Evolutionary conservation across 176 grass and related monocot genomes (phyloP).

Genomic region (Oryza officinalis): DNA sequence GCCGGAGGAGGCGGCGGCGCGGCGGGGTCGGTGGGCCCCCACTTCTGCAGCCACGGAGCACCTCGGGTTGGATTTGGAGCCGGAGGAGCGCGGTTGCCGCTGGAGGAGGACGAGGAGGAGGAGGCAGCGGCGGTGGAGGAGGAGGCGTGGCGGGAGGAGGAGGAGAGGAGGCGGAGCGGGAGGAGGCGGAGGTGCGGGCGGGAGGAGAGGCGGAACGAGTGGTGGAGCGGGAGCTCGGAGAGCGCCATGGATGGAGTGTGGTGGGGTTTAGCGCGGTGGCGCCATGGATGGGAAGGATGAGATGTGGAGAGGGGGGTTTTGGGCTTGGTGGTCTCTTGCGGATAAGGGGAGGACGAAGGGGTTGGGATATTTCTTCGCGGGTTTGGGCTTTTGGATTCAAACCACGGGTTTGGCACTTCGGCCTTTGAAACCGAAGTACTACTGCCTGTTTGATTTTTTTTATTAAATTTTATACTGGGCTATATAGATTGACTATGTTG

Average conservation of each 20-base stretch:
- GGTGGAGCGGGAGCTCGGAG: constrained; percentile 77
- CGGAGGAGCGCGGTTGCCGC: constrained; percentile 33
- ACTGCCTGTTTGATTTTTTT: no score
- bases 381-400: constrained; percentile 25
- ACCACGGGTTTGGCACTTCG: not conserved
- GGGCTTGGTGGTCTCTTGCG: not conserved
- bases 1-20: constrained; percentile 17
- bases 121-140: constrained; percentile 9
- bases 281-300: constrained; percentile 36
- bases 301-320: constrained; percentile 20
- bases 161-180: constrained; percentile 40
- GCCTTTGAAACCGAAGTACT: no score
- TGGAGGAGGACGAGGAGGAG: constrained; percentile 34
- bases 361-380: constrained; percentile 19
- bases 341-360: constrained; percentile 26
- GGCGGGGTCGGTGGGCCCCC: constrained; percentile 48
- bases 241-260: constrained; percentile 50
- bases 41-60: constrained; percentile 75
- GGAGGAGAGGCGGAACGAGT: constrained; percentile 55
- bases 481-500: no score
- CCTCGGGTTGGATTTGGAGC: constrained; percentile 5
- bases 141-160: constrained; percentile 25
- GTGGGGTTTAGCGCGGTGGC: constrained; percentile 42
- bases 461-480: no score
- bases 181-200: constrained; percentile 37